Base-by-base conservation (phyloP, 352 stramenopile genomes). In the Pythium coloratum region DNA sequence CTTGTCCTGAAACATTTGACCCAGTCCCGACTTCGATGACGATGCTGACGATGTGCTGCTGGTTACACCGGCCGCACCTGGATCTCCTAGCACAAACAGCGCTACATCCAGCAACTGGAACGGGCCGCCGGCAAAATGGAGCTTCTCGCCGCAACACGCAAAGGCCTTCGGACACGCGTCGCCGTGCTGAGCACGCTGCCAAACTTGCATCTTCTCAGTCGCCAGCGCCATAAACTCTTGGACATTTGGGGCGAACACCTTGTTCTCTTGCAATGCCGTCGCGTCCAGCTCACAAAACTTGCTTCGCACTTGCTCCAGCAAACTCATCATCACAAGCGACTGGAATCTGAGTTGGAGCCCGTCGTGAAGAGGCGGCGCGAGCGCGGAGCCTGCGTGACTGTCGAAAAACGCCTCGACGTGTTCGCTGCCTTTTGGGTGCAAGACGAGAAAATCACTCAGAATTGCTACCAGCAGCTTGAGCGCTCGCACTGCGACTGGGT, bases 171-270 rank as follows among this genome's bases (percentile, higher is more conserved):
- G 81, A 40, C 83, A 91, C 6, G 72, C 76, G 42, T 91, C 81
- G 2, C 84, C 81, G 32, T 90, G 77, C 57, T 92, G 84, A 10
- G 84, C 70, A 28, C 77, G 74, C 54, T 92, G 84, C 84, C 82
- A 92, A 34, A 73, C 75, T 26, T 88, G 80, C 78, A 91, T 91
- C 46, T 84, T 89, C 34, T 65, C 59, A 28, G 90, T 74, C 3
- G 74, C 71, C 40, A 90, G 70, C 32, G 72, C 78, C 24, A 89
- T 69, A 44, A 92, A 89, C 6, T 83, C 77, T 28, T 83, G 81
- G 28, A 90, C 66, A 53, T 90, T 92, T 32, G 64, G 38, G 9
- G 63, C 78, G 56, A 89, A 90, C 8, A 72, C 40, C 51, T 84
- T 88, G 70, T 88, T 75, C 0, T 88, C 75, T 0, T 69, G 62